phyloP scores from a whole-genome alignment of 2,329 filamentous ascomycete genomes.

The Colletotrichum liriopes region DNA sequence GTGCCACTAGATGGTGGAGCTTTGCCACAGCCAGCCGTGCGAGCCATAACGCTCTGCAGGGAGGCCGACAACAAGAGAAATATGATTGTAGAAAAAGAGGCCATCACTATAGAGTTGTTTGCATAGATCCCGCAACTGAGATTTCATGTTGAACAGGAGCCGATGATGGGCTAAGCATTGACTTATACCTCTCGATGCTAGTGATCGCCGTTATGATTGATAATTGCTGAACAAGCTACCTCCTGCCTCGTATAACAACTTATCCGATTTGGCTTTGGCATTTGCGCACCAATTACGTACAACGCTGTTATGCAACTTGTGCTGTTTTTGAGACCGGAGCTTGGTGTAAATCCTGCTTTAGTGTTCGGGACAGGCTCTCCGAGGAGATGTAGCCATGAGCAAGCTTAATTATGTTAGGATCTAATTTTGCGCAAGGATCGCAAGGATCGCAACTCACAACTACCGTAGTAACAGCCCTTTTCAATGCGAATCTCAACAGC shows the following conservation, averaged over 20 bases:
- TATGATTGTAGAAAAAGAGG: not conserved
- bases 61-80: not conserved
- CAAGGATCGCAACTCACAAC: not conserved
- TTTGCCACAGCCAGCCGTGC: conserved; percentile 54
- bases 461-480: not conserved
- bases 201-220: not conserved
- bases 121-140: not conserved
- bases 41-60: not conserved
- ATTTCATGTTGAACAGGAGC: not conserved
- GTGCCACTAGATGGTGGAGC: conserved; percentile 47
- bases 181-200: not conserved
- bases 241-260: not conserved
- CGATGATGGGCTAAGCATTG: not conserved
- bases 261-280: not conserved
- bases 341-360: not conserved
- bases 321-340: not conserved
- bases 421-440: not conserved
- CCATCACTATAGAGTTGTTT: not conserved
- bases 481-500: too few species aligned
- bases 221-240: not conserved
- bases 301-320: not conserved
- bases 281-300: not conserved
- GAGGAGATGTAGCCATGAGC: not conserved
- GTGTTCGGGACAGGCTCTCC: not conserved
- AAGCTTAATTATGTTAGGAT: not conserved